A percentile compares a stretch with the other conserved stretches of the same genome.
These are phyloP conservation scores for Pyronema omphalodes DNA, from an alignment of 495 filamentous ascomycete species.

Conservation along the genomic window DNA sequence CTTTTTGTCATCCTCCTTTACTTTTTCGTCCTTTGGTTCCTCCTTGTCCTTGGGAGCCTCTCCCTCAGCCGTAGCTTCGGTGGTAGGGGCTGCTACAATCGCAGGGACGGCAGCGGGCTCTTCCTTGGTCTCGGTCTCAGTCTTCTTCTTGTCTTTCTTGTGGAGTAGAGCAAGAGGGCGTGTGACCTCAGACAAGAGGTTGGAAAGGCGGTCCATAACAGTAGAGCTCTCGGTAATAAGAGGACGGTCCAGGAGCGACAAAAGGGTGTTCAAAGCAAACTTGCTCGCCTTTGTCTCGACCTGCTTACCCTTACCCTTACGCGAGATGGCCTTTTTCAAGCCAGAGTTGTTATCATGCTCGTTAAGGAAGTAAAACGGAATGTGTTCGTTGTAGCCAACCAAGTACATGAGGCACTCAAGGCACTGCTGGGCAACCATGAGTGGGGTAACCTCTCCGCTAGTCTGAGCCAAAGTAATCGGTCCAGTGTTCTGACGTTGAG, in stretches of 20 bases:
- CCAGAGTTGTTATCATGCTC: constrained; percentile 68
- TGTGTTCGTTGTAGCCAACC: constrained; percentile 60
- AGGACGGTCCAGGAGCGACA: constrained; percentile 72
- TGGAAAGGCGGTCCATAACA: constrained; percentile 86
- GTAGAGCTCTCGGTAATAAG: constrained; percentile 86
- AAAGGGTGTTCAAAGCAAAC: constrained; percentile 77
- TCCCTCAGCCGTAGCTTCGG: constrained; percentile 11
- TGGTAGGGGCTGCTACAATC: constrained; percentile 6
- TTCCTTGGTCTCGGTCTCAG: constrained; percentile 37
- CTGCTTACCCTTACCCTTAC: constrained; percentile 74
- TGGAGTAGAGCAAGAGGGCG: constrained; percentile 66
- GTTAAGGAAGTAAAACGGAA: constrained; percentile 83
- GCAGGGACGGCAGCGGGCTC: constrained; percentile 25
- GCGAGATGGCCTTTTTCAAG: constrained; percentile 55
- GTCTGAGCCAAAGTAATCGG: constrained; percentile 34
- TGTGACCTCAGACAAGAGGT: constrained; percentile 71
- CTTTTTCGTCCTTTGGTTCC: constrained; percentile 25
- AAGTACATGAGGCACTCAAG: constrained; percentile 64
- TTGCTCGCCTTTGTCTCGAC: constrained; percentile 60
- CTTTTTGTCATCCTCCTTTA: constrained; percentile 37
- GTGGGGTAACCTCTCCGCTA: constrained; percentile 65
- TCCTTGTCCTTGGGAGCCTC: constrained; percentile 25
- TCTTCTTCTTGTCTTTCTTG: constrained; percentile 62
- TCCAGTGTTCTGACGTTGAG: constrained; percentile 28
- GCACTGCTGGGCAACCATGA: constrained; percentile 92